Evolutionary conservation across 1,284 basidiomycete genomes (phyloP), one percentile per base, ranked within the genome.

Genomic region (Gyrodon tennesseensis): DNA sequence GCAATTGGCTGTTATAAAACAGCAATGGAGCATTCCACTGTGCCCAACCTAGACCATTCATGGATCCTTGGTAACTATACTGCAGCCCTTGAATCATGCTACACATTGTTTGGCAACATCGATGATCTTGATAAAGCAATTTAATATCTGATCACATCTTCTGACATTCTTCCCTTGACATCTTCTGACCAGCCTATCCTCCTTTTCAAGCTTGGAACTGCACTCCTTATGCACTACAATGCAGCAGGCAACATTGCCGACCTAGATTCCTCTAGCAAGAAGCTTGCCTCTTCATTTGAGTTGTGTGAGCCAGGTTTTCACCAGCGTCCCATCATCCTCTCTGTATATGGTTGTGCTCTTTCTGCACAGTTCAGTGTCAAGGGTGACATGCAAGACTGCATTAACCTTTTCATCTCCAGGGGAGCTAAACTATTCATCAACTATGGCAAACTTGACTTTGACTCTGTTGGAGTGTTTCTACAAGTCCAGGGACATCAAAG

Each of bases 71-170:
- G 67, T 18, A 71, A 71, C 49, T 74, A 73, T 46, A 59, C 62
- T 18, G 34, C 48, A 31, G 71, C 69, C 43, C 73, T 73, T 56
- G 60, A 29, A n/a, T 16, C 49, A 41, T 73, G 72, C 16, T 69
- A 63, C 53, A 27, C 18, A 1, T 43, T 59, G 11, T 34, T 49
- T 9, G 69, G 72, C 16, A 55, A 71, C 40, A 27, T 60, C 31
- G 43, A 57, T 15, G 73, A 73, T 49, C 68, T 73, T 34, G 57
- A 73, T 41, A 65, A 52, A 57, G 69, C 73, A 15, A 76, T 73
- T 43, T 63, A 61, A 56, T 68, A 65, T 39, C 53, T 73, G 41
- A 66, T 61, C 29, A 58, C 56, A n/a, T 76, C 72, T 18, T 64
- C 63, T 34, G 44, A 56, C 31, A 75, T 75, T 31, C 65, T 63